Evolutionary conservation across 192 early-diverging fungal species (phyloP).

Genomic region (Geranomyces variabilis): DNA sequence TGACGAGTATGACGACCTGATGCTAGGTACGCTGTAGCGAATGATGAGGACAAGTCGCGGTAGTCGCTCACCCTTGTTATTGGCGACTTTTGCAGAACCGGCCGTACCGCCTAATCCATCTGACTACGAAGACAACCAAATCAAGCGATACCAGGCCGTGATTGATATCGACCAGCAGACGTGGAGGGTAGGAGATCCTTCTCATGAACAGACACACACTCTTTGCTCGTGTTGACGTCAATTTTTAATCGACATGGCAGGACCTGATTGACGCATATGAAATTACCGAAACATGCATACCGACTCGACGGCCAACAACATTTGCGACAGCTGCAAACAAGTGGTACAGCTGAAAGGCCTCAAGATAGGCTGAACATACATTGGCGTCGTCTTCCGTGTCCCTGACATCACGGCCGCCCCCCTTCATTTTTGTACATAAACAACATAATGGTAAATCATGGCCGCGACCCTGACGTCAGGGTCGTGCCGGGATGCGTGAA

Average conservation of each 20-base stretch:
- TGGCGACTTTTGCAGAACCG: not conserved
- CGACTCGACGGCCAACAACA: slow-evolving; percentile 46
- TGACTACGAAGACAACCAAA: slow-evolving; percentile 12
- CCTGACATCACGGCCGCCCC: too few species aligned
- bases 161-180: slow-evolving; percentile 26
- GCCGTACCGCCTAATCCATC: slow-evolving; percentile 4
- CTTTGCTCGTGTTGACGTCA: not conserved
- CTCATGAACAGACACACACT: not conserved
- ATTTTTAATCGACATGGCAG: slow-evolving; percentile 32
- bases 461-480: too few species aligned
- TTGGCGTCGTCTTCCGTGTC: too few species aligned
- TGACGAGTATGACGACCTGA: slow-evolving; percentile 60
- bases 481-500: not conserved
- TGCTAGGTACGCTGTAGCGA: slow-evolving; percentile 58
- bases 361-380: too few species aligned
- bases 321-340: not conserved
- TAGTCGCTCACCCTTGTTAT: too few species aligned
- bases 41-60: too few species aligned
- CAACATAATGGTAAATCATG: too few species aligned
- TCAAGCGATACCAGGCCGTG: slow-evolving; percentile 17
- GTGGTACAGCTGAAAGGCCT: slow-evolving; percentile 14
- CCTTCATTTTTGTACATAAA: too few species aligned
- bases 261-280: slow-evolving; percentile 68
- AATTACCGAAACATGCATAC: slow-evolving; percentile 66
- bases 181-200: slow-evolving; percentile 16